Base-by-base conservation (phyloP, 2,329 filamentous ascomycete genomes). In the Aspergillus phoenicis region DNA sequence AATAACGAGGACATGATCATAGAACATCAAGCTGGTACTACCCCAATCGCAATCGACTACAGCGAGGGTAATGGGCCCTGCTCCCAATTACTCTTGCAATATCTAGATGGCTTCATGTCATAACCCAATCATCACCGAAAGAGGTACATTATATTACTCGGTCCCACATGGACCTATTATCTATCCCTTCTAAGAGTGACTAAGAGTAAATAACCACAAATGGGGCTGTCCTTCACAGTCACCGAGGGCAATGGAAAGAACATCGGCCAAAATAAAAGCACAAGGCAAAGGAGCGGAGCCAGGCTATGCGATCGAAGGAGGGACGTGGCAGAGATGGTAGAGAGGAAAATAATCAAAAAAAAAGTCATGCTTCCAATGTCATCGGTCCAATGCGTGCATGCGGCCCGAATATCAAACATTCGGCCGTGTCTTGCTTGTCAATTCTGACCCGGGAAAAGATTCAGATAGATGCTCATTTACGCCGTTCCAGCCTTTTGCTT, bases 151-250 rank as follows among this genome's bases (percentile, higher is more conserved):
- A 51, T 51, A 51, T 51, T 51, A 51, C 17, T 10, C 33, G 28
- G 47, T 51, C 47, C 47, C 47, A 51, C 47, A 24, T 45, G 64
- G 62, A 60, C 58, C 20, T 62, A 61, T 63, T 66, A 66, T 62
- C 59, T 66, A 66, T 66, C 60, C 57, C 33, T 60, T 61, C 58
- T 61, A 58, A 30, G 57, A 45, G 51, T 60, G 63, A 59, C 58
- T 61, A 58, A 45, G 57, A 45, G 51, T 60, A 64, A 59, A 64
- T 59, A 57, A 60, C 55, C 64, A 61, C 64, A 62, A 62, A 65
- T 61, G 61, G 55, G 54, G 51, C 58, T 45, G 41, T 54, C 53
- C n/a, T 26, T 26, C 51, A 47, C 52, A 24, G 45, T 43, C 57
- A 56, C 49, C 33, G 38, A 43, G 45, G 45, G 45, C 13, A 56